Evolutionary conservation across 176 grass and related monocot genomes (phyloP), one percentile per base, ranked within the genome.

Genomic region (Zea luxurians): DNA sequence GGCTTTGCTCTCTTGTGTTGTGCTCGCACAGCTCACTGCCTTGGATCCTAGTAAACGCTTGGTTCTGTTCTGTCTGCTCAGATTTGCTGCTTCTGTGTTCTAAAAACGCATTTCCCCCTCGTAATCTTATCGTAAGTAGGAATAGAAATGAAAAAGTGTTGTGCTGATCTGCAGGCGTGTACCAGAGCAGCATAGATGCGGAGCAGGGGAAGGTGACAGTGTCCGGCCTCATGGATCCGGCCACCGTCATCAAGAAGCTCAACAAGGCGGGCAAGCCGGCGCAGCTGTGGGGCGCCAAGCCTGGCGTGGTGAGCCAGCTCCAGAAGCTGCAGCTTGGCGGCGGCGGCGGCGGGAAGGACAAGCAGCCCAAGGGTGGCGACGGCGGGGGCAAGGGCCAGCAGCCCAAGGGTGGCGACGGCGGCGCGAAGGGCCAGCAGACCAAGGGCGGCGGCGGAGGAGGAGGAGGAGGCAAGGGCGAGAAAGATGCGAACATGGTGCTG

Each of bases 261-360:
- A 88, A 88, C 74, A 99, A 89, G 75, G 88, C 86, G 7, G 96
- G 96, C 65, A 99, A 99, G 74, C 92, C 91, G 1, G 92, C 96
- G 0, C 85, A 87, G 81, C 90, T 99, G 9, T 88, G 91, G 83
- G 88, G 86, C 59, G 70, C 91, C 43, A 92, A 95, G 79, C 76
- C 82, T 5, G 68, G 62, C 37, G 48, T 81, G 41, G 8, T 74
- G 37, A 80, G 64, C 84, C 89, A 92, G 69, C 70, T 84, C 17
- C 92, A 91, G 10, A 94, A 92, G 62, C 80, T 89, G 20, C 83
- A 80, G 12, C 79, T 84, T 12, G 86, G 83, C 63, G 60, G 70
- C 49, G 68, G 78, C n/a, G 81, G 67, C 0, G 75, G n/a, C n/a
- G n/a, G n/a, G n/a, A n/a, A n/a, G n/a, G n/a, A n/a, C n/a, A n/a